These are phyloP conservation scores for Myxozyma monticola DNA, from an alignment of 805 yeast genomes.

Conservation along the genomic window DNA sequence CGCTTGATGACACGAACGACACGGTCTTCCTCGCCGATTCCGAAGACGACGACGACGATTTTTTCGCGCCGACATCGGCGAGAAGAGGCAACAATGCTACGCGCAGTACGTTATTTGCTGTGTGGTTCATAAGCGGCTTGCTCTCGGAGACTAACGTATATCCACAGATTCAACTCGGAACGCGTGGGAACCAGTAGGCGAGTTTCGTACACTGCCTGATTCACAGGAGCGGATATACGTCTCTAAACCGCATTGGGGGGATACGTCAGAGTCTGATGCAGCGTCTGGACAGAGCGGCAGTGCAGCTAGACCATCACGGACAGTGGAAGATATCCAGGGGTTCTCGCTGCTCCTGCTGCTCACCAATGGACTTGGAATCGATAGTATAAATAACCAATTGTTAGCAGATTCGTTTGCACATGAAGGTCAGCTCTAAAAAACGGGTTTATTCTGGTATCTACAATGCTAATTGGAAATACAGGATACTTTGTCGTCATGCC, in stretches of 20 bases:
- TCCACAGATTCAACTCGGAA: slow-evolving; percentile 1
- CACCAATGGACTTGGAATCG: slow-evolving; percentile 39
- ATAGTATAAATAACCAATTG: slow-evolving; percentile 34
- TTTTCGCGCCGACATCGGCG: slow-evolving; percentile 16
- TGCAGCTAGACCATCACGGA: not conserved
- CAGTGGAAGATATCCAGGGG: slow-evolving; percentile 19
- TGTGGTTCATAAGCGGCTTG: not conserved
- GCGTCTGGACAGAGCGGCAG: not conserved
- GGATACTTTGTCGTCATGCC: slow-evolving; percentile 38
- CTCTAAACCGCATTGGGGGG: slow-evolving; percentile 23
- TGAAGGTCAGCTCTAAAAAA: slow-evolving; percentile 16
- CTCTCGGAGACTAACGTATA: not conserved
- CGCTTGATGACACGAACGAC: slow-evolving; percentile 29
- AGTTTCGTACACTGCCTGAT: slow-evolving; percentile 21
- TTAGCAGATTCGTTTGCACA: slow-evolving; percentile 37
- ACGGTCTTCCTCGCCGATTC: slow-evolving; percentile 28
- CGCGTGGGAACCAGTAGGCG: slow-evolving; percentile 20
- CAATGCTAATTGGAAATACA: slow-evolving; percentile 7
- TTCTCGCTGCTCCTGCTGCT: slow-evolving; percentile 29
- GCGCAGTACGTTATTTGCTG: not conserved
- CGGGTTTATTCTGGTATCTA: not conserved
- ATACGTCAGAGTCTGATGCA: not conserved
- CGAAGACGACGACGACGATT: slow-evolving; percentile 28
- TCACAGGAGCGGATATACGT: slow-evolving; percentile 23
- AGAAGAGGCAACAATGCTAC: not conserved